A percentile compares a stretch with the other conserved stretches of the same genome.
Evolutionary conservation across 164 flowering plant genomes (phyloP).

Genomic region (Buxus sempervirens): DNA sequence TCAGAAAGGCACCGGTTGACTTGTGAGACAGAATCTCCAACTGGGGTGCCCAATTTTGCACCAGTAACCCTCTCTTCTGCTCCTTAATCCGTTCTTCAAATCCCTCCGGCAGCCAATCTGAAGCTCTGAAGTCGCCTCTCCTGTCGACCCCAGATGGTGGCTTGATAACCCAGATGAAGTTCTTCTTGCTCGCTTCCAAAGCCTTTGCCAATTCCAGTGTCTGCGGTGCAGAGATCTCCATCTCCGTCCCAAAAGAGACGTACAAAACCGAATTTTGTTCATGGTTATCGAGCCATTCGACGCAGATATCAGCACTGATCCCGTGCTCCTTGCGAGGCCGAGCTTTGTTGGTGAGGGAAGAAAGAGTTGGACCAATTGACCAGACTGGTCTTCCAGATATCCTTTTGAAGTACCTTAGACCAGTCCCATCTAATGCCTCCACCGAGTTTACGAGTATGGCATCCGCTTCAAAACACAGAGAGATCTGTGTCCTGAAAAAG

Average conservation of each 20-base stretch:
- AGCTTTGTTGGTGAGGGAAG: not conserved
- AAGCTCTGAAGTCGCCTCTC: constrained; percentile 13
- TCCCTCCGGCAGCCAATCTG: constrained; percentile 35
- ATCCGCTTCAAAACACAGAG: not conserved
- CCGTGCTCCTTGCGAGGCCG: constrained; percentile 5
- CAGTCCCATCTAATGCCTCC: constrained; percentile 4
- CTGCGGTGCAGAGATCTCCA: constrained; percentile 22
- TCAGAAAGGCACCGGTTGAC: constrained; percentile 16
- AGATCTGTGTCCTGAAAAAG: not conserved
- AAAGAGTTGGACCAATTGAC: constrained; percentile 11
- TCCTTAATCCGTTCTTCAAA: constrained; percentile 19
- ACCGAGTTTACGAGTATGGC: constrained; percentile 11
- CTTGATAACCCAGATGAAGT: constrained; percentile 32
- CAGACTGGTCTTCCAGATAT: not conserved
- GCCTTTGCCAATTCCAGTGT: constrained; percentile 31
- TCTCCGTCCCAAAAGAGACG: constrained; percentile 28
- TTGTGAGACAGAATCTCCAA: constrained; percentile 12
- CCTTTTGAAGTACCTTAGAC: constrained; percentile 9
- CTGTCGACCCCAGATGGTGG: constrained; percentile 22
- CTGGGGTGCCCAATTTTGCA: constrained; percentile 29
- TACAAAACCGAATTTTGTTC: constrained; percentile 14
- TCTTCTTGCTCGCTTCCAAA: constrained; percentile 18
- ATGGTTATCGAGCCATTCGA: constrained; percentile 11
- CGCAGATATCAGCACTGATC: not conserved
- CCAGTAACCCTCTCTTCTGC: constrained; percentile 19